Evolutionary conservation across 78 protist genomes (phyloP), one percentile per base, ranked within the genome.

Genomic region (slime mould (Dictyostelium discoideum)): DNA sequence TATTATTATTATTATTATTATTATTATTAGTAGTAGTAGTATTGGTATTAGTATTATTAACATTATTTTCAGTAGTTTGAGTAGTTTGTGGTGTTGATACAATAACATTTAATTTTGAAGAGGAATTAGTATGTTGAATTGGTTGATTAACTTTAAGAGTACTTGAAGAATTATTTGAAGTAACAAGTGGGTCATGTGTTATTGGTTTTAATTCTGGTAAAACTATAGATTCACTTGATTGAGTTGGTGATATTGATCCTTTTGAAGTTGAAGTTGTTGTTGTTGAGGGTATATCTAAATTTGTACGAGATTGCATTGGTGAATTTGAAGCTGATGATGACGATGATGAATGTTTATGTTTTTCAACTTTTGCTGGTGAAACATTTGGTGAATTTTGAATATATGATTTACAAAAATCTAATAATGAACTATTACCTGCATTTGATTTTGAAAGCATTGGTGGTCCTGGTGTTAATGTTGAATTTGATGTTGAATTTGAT

Each of bases 391-490:
- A 65, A n/a, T 18, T 46, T 8, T 80, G 63, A 8, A 90, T 40
- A 29, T 81, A 78, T 14, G 77, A n/a, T 48, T 82, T 90, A 90
- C 95, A 90, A 73, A 90, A 90, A 50, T 69, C 57, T 22, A 90
- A 60, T 29, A 90, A 65, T 32, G 81, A 73, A 72, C 10, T 90
- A 10, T 67, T 57, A 16, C 77, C 54, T 84, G 87, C 16, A n/a
- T n/a, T 46, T 29, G 65, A 9, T 57, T 86, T 72, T 24, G 84
- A 29, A 11, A 86, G 77, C 20, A 82, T 20, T 73, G 82, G 69
- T 86, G 84, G 84, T 46, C 50, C 26, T 13, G 87, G 6, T 37
- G 80, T 14, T 11, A 54, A 39, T 4, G 42, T 0, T 57, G 79
- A 1, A 13, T 73, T 22, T n/a, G 93, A 0, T 57, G 92, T 44